Evolutionary conservation across 2,329 filamentous ascomycete species (phyloP).

Genomic region (Juglanconis oblonga): DNA sequence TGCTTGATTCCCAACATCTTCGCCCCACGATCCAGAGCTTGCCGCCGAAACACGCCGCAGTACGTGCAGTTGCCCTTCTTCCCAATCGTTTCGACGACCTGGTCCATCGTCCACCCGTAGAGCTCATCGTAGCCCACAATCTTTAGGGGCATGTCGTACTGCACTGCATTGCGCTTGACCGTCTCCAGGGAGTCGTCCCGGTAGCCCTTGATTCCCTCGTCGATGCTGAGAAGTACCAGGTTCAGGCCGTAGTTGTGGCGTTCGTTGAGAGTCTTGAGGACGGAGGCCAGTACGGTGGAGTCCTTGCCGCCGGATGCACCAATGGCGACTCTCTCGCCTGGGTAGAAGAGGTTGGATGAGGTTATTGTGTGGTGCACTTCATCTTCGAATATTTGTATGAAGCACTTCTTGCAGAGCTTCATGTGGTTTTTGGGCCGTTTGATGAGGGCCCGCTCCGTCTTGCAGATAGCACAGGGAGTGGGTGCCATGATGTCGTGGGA

Average conservation of each 20-base stretch:
- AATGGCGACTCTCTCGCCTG: conserved; percentile 85
- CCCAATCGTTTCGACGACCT: conserved; percentile 91
- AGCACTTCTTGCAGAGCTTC: conserved; percentile 88
- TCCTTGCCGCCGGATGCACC: conserved; percentile 97
- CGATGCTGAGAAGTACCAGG: conserved; percentile 83
- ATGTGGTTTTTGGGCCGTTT: conserved; percentile 93
- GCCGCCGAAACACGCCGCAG: conserved; percentile 91
- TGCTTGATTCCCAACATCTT: conserved; percentile 84
- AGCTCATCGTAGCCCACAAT: conserved; percentile 92
- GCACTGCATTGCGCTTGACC: conserved; percentile 86
- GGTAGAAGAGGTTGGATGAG: conserved; percentile 74
- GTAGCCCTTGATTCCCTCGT: conserved; percentile 97
- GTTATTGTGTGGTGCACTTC: conserved; percentile 93
- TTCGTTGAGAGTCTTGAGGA: conserved; percentile 92
- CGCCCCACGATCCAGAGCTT: conserved; percentile 89
- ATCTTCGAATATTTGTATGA: conserved; percentile 81
- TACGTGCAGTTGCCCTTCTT: conserved; percentile 99
- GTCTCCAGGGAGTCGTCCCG: conserved; percentile 94
- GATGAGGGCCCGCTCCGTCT: conserved; percentile 76
- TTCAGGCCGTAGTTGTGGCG: conserved; percentile 83
- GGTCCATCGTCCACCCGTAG: conserved; percentile 99
- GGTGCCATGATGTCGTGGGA: conserved; percentile 64
- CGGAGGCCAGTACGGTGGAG: conserved; percentile 90
- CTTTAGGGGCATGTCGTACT: conserved; percentile 88
- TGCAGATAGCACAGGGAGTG: conserved; percentile 71